Base-by-base conservation (phyloP, 106 monocot genomes). In the Acorus gramineus region DNA sequence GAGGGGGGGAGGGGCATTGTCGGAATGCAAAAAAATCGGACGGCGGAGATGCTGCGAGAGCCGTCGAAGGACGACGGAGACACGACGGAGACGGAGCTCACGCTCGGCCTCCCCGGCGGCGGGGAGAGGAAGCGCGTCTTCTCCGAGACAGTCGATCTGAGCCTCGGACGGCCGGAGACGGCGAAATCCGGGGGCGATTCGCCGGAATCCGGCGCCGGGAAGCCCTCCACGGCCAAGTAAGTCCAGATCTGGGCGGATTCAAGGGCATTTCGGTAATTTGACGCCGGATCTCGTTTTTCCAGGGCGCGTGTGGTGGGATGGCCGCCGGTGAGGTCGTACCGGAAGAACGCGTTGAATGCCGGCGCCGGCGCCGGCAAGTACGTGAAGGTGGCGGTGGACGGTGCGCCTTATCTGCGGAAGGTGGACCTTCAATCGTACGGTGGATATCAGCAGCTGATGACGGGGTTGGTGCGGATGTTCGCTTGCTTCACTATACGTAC, bases 1-100 rank as follows among this genome's bases (percentile, higher is more conserved):
- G 28, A 28, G 28, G 28, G 28, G 28, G 28, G 1, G 28, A 28
- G 28, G 28, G 28, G 28, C 28, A 28, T 28, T 28, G 0, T 28
- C 28, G 28, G 28, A 28, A 28, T 28, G 1, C 28, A 28, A 28
- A 28, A n/a, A 28, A 28, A 28, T 28, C 28, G 28, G 53, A 4
- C 10, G 47, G 47, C 2, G 48, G 50, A 44, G 72, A 84, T 80
- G 83, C 80, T 80, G 46, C 59, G 74, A 4, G 87, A 83, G 60
- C 78, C 79, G 63, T 73, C 62, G 64, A 71, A 68, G 75, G 78
- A 81, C 87, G 73, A 88, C 88, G 71, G 78, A 78, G 84, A 84
- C 57, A 84, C 76, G 63, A 81, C 84, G 61, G 88, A 89, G 57
- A 89, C 88, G 46, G 81, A 69, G 74, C 78, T 87, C 46, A 84